These are phyloP conservation scores for Rhododendron molle DNA, from an alignment of 148 eudicot genomes.

Conservation along the genomic window DNA sequence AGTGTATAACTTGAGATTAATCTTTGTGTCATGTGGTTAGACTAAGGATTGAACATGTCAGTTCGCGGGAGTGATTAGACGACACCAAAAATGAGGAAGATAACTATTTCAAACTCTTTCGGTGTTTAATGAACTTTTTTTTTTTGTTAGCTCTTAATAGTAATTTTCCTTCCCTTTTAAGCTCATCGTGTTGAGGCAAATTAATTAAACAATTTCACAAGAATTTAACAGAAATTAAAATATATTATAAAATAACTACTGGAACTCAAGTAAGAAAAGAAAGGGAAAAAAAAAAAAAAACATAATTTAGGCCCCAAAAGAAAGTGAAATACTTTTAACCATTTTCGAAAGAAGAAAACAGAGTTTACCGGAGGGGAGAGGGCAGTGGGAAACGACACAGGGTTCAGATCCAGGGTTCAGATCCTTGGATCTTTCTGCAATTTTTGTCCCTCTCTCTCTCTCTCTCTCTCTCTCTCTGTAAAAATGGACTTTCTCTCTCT, in stretches of 20 bases:
- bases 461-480: not conserved
- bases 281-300: too few relatives aligned
- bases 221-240: too few relatives aligned
- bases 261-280: too few relatives aligned
- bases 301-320: not conserved
- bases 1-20: too few relatives aligned
- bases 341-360: slow-evolving; percentile 9
- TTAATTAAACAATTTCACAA: too few relatives aligned
- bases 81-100: too few relatives aligned
- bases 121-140: not conserved
- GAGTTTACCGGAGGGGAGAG: not conserved
- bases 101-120: too few relatives aligned
- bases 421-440: slow-evolving; percentile 14
- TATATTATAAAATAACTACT: too few relatives aligned
- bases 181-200: not conserved
- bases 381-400: not conserved
- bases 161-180: not conserved
- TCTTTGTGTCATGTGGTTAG: too few relatives aligned
- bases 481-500: slow-evolving; percentile 2
- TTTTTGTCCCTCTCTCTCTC: not conserved
- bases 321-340: too few relatives aligned
- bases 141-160: too few relatives aligned
- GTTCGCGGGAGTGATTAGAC: not conserved
- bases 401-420: slow-evolving; percentile 5
- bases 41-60: too few relatives aligned